A percentile compares a stretch with the other conserved stretches of the same genome.
Conservation (phyloP, 2,329 filamentous ascomycete genomes). For the Ascosphaera apis region DNA sequence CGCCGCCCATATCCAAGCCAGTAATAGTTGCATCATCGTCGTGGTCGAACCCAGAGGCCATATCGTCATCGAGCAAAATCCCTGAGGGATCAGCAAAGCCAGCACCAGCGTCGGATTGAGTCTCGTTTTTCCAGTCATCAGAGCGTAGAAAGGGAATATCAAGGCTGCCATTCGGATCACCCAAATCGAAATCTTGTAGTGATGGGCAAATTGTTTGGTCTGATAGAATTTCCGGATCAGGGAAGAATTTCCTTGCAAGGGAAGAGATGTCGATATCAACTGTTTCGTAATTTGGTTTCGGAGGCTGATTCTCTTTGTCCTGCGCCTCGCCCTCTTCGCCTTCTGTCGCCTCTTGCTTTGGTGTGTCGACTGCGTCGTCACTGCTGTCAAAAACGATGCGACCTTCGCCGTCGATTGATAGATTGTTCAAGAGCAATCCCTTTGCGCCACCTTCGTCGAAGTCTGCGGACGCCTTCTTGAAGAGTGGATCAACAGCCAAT, state of each 20-base stretch:
- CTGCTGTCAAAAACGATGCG: conserved; percentile 97
- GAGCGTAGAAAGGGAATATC: conserved; percentile 85
- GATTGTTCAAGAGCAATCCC: conserved; percentile 76
- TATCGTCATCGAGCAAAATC: conserved; percentile 69
- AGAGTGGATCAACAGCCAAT: conserved; percentile 90
- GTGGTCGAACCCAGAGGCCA: conserved; percentile 58
- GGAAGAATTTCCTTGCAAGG: conserved; percentile 64
- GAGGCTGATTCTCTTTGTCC: conserved; percentile 21
- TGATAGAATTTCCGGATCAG: conserved; percentile 52
- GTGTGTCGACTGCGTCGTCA: conserved; percentile 47
- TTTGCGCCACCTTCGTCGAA: conserved; percentile 97
- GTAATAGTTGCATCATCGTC: conserved; percentile 49
- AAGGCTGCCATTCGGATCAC: conserved; percentile 59
- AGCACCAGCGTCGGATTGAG: conserved; percentile 27
- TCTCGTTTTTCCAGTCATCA: conserved; percentile 59
- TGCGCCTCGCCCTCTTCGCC: conserved; percentile 17
- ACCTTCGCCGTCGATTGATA: conserved; percentile 82
- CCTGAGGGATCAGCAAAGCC: conserved; percentile 46
- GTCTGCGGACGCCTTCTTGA: conserved; percentile 96
- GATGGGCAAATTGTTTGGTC: conserved; percentile 86
- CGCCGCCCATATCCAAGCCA: conserved; percentile 42
- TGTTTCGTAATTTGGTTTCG: conserved; percentile 24
- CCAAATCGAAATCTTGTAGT: conserved; percentile 78
- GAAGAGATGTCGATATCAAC: conserved; percentile 57
- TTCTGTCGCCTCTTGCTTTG: conserved; percentile 11